These are phyloP conservation scores for Yarrowia osloensis DNA, from an alignment of 805 yeast species.

Conservation along the genomic window DNA sequence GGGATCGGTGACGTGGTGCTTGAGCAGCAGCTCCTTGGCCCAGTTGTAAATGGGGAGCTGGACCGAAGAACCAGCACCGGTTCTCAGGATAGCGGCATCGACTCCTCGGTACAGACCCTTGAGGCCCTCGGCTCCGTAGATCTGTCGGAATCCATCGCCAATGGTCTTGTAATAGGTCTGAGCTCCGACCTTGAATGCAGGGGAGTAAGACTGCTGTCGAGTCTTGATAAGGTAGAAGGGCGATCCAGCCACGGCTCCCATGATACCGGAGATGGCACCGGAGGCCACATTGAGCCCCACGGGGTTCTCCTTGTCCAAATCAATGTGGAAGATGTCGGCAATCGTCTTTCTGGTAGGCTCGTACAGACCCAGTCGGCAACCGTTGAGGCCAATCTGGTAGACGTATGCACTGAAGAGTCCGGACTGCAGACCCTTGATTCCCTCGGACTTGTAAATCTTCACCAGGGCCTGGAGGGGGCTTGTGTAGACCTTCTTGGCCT, in stretches of 20 bases:
- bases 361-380: slow-evolving; percentile 91
- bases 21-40: slow-evolving; percentile 63
- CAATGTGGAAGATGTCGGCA: slow-evolving; percentile 38
- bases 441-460: slow-evolving; percentile 76
- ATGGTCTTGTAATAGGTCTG: slow-evolving; percentile 83
- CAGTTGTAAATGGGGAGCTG: slow-evolving; percentile 89
- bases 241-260: slow-evolving; percentile 87
- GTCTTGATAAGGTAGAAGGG: slow-evolving; percentile 93
- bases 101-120: slow-evolving; percentile 85
- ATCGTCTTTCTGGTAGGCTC: slow-evolving; percentile 61
- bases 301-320: slow-evolving; percentile 43
- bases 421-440: slow-evolving; percentile 82
- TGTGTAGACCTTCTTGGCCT: slow-evolving; percentile 60
- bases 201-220: slow-evolving; percentile 92
- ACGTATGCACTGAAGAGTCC: slow-evolving; percentile 87
- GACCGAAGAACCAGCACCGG: slow-evolving; percentile 94
- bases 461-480: slow-evolving; percentile 84
- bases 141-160: slow-evolving; percentile 64
- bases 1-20: slow-evolving; percentile 55
- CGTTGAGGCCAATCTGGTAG: slow-evolving; percentile 89
- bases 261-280: slow-evolving; percentile 82
- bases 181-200: slow-evolving; percentile 71
- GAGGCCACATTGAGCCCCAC: slow-evolving; percentile 65
- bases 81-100: slow-evolving; percentile 90
- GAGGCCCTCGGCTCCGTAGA: slow-evolving; percentile 69